These are phyloP conservation scores for Platanus orientalis DNA, from an alignment of 164 flowering plant species.

Conservation along the genomic window DNA sequence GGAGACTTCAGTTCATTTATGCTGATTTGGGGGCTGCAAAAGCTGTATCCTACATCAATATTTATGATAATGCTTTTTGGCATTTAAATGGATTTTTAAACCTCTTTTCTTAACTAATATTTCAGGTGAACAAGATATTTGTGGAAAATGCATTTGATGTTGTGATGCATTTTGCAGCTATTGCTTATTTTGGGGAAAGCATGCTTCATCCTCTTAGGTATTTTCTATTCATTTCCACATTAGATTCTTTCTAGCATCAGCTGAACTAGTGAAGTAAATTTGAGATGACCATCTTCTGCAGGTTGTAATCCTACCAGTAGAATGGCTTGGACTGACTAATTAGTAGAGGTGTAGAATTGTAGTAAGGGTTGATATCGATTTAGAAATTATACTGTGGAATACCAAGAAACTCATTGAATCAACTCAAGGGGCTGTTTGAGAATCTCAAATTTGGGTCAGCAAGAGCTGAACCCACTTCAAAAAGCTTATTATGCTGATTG, in stretches of 20 bases:
- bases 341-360: not conserved
- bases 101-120: conserved; percentile 32
- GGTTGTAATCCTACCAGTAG: too few relatives aligned
- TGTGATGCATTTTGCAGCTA: conserved; percentile 99
- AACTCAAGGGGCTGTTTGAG: too few relatives aligned
- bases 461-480: too few relatives aligned
- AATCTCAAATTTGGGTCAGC: too few relatives aligned
- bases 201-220: conserved; percentile 89
- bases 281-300: not conserved
- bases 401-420: too few relatives aligned
- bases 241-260: not conserved
- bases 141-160: conserved; percentile 95
- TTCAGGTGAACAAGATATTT: conserved; percentile 79
- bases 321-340: not conserved
- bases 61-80: too few relatives aligned
- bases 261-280: not conserved
- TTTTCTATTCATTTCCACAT: conserved; percentile 3
- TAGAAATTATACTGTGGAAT: too few relatives aligned
- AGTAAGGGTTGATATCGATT: too few relatives aligned
- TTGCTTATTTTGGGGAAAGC: conserved; percentile 98
- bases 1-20: conserved; percentile 89
- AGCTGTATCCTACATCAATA: conserved; percentile 56
- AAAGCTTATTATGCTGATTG: too few relatives aligned
- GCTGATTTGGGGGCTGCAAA: conserved; percentile 93
- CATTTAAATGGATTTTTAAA: not conserved